phyloP scores from a whole-genome alignment of 805 yeast species.

The Clavispora fructus region DNA sequence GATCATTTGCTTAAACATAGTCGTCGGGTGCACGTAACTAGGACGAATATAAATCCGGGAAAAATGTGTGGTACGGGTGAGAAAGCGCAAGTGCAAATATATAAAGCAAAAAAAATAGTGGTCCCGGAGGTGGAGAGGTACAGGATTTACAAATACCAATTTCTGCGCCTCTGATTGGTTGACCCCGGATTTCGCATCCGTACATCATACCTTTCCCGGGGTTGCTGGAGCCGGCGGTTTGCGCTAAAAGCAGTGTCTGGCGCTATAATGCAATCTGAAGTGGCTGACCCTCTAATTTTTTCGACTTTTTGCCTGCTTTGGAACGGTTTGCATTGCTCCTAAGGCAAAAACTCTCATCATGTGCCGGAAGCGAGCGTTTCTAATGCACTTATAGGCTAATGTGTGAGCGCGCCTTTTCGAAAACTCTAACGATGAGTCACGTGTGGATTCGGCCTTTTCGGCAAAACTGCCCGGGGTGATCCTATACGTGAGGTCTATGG shows the following conservation, averaged over 20 bases:
- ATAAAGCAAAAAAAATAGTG: not conserved
- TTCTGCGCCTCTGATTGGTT: constrained; percentile 13
- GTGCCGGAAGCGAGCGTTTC: not conserved
- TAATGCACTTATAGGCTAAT: not conserved
- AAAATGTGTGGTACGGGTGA: not conserved
- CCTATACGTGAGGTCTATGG: no score
- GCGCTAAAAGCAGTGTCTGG: no score
- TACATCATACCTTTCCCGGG: not conserved
- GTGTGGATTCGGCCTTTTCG: no score
- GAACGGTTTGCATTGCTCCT: no score
- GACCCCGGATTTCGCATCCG: constrained; percentile 13
- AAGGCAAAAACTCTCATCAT: not conserved
- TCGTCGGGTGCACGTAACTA: not conserved
- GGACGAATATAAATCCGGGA: not conserved
- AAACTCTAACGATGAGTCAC: not conserved
- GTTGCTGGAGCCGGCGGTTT: not conserved
- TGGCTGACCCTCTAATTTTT: no score
- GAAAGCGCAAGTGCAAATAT: not conserved
- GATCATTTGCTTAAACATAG: constrained; percentile 12
- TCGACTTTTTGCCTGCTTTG: not conserved
- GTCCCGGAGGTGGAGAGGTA: constrained; percentile 7
- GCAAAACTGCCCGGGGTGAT: no score
- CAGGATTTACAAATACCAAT: constrained; percentile 13
- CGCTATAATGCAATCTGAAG: no score
- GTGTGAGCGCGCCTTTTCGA: not conserved